Evolutionary conservation across 352 stramenopile species (phyloP).

Genomic region (Globisporangium alternatum): DNA sequence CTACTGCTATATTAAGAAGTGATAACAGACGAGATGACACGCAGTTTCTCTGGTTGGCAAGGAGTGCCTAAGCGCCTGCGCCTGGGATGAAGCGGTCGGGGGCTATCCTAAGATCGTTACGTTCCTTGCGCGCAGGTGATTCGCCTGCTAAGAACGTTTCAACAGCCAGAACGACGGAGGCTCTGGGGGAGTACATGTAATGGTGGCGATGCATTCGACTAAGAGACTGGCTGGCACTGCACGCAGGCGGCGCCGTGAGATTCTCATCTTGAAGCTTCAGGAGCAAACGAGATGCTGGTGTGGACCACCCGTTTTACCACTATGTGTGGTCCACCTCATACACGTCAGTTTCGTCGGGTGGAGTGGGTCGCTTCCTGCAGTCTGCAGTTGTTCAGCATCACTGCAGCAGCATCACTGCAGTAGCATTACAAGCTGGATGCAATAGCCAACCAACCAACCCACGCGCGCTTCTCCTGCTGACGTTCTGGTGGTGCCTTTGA

Average conservation of each 20-base stretch:
- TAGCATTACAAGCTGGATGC: too few relatives aligned
- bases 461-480: not conserved
- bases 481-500: not conserved
- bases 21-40: not conserved
- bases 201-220: too few relatives aligned
- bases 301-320: not conserved
- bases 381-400: too few relatives aligned
- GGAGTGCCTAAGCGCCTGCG: too few relatives aligned
- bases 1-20: not conserved
- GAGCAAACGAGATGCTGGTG: not conserved
- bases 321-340: not conserved
- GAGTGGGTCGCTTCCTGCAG: too few relatives aligned
- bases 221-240: not conserved
- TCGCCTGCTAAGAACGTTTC: not conserved
- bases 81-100: not conserved
- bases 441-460: too few relatives aligned
- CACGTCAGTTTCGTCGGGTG: not conserved
- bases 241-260: not conserved
- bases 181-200: too few relatives aligned
- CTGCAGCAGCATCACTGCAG: too few relatives aligned
- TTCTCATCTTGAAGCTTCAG: not conserved
- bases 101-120: not conserved
- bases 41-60: not conserved
- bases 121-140: not conserved
- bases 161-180: not conserved